A percentile compares a stretch with the other conserved stretches of the same genome.
Evolutionary conservation across 2,329 filamentous ascomycete species (phyloP).

Genomic region (Aureobasidium lini): DNA sequence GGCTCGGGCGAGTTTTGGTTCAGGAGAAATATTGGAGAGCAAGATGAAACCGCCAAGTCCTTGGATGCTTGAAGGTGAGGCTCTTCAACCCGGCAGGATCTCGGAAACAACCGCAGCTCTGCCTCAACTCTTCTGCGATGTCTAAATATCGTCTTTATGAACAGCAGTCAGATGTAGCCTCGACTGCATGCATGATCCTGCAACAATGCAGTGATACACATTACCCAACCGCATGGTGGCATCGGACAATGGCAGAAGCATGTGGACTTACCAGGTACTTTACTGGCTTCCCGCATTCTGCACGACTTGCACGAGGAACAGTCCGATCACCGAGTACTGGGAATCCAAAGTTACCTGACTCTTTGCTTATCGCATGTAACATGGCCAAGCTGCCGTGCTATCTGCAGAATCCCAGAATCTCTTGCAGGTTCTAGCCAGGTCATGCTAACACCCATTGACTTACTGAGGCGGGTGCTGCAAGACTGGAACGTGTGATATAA

Average conservation of each 20-base stretch:
- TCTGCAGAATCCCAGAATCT: no score
- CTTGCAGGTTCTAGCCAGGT: no score
- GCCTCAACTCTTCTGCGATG: background rate
- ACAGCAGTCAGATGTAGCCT: background rate
- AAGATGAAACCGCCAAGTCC: slow-evolving; percentile 7
- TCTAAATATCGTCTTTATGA: no score
- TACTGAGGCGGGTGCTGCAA: background rate
- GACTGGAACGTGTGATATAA: background rate
- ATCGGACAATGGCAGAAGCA: background rate
- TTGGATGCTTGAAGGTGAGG: background rate
- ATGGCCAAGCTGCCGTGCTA: background rate
- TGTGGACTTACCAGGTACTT: background rate
- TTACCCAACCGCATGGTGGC: background rate
- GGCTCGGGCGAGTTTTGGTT: background rate
- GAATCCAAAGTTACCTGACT: background rate
- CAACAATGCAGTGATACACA: background rate
- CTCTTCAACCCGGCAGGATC: background rate
- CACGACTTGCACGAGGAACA: background rate
- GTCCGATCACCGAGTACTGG: background rate
- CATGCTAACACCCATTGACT: no score
- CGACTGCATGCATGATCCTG: background rate
- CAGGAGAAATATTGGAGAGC: background rate
- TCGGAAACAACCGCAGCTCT: background rate
- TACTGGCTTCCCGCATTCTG: background rate
- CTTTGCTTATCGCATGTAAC: background rate